A percentile compares a stretch with the other conserved stretches of the same genome.
Conservation (phyloP, 345 rosid species). For the Eucalyptus globulus region DNA sequence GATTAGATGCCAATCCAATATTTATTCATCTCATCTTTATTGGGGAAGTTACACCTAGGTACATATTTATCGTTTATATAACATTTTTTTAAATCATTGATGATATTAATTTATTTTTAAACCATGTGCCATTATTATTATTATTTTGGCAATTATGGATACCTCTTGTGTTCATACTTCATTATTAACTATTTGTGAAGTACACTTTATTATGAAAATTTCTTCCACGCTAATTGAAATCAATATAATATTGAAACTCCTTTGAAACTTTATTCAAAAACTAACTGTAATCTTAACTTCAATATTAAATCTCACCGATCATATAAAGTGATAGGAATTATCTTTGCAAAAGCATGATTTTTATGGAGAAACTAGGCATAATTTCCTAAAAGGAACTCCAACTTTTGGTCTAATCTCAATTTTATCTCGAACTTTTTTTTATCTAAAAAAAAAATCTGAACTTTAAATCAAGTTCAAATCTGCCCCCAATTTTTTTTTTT, state of each 20-base stretch:
- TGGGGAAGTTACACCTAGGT: background rate
- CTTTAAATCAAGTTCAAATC: background rate
- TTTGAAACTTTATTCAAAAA: background rate
- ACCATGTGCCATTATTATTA: background rate
- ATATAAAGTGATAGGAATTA: background rate
- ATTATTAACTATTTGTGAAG: background rate
- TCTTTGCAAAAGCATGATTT: background rate
- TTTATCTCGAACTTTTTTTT: background rate
- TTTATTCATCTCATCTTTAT: background rate
- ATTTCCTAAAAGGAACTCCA: background rate
- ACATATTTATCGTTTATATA: background rate
- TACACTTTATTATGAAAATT: background rate
- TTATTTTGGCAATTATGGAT: background rate
- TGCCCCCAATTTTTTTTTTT: background rate
- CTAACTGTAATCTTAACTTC: background rate
- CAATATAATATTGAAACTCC: background rate
- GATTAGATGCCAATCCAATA: background rate
- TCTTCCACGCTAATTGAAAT: background rate
- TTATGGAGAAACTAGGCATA: background rate
- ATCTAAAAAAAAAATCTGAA: too few species aligned
- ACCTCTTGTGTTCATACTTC: background rate
- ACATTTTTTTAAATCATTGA: background rate
- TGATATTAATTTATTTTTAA: background rate
- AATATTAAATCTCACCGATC: background rate
- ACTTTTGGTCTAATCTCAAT: background rate